These are phyloP conservation scores for Solanum etuberosum DNA, from an alignment of 257 asterid species.

Conservation along the genomic window DNA sequence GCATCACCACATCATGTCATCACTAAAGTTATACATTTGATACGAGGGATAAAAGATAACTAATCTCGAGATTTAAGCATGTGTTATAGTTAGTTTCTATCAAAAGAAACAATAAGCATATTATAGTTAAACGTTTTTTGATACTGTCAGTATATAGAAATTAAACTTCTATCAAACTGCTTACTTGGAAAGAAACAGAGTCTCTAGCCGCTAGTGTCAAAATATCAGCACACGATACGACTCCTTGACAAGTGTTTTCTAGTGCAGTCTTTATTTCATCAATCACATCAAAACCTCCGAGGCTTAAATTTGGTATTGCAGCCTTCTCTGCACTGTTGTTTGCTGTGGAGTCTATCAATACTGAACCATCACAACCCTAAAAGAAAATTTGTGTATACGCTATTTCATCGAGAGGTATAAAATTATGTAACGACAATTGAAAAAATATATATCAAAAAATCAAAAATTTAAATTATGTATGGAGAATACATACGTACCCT, in stretches of 20 bases:
- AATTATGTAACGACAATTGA: background rate
- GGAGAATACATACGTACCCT: constrained; percentile 9
- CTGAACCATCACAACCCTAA: constrained; percentile 44
- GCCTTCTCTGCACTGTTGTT: constrained; percentile 30
- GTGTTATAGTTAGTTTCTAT: too few species aligned
- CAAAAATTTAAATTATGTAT: background rate
- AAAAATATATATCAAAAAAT: background rate
- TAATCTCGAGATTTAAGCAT: too few species aligned
- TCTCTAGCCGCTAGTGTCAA: constrained; percentile 35
- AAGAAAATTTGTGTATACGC: background rate
- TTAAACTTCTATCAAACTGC: background rate
- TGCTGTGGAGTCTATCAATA: constrained; percentile 16
- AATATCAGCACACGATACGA: constrained; percentile 43
- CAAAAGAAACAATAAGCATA: too few species aligned
- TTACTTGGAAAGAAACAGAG: constrained; percentile 28
- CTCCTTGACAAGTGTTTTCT: constrained; percentile 24
- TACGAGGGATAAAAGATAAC: background rate
- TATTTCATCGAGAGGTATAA: background rate
- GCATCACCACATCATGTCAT: background rate
- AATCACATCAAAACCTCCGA: constrained; percentile 29
- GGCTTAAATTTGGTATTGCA: constrained; percentile 21
- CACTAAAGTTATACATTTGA: background rate
- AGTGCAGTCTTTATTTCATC: constrained; percentile 26
- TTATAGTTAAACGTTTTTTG: background rate
- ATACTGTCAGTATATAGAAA: background rate